These are phyloP conservation scores for Rhytidiadelphus loreus DNA, from an alignment of 225 moss, liverwort and hornwort species.

Conservation along the genomic window DNA sequence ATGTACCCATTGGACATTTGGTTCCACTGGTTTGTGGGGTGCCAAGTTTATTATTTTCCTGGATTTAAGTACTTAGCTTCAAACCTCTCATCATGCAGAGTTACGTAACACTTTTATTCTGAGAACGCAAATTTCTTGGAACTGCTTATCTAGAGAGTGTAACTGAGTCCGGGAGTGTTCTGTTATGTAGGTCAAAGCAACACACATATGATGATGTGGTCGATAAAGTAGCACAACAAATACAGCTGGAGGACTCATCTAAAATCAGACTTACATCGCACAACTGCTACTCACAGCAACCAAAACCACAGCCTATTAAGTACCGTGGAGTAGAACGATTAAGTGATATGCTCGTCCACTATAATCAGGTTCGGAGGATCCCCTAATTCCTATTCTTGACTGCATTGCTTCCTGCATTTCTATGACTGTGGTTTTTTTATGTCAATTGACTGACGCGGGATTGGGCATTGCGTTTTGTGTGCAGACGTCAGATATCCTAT, in stretches of 20 bases:
- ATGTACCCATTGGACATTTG: background rate
- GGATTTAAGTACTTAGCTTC: background rate
- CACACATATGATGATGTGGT: slow-evolving; percentile 77
- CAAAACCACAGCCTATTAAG: slow-evolving; percentile 61
- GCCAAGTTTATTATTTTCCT: background rate
- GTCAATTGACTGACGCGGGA: background rate
- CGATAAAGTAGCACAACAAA: slow-evolving; percentile 47
- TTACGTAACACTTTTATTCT: background rate
- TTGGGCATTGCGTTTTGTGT: background rate
- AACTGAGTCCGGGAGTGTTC: background rate
- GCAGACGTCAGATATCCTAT: slow-evolving; percentile 58
- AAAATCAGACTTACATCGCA: slow-evolving; percentile 68
- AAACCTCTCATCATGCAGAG: background rate
- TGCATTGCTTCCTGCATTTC: background rate
- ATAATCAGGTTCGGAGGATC: slow-evolving; percentile 42
- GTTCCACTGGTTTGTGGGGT: background rate
- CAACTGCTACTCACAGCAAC: slow-evolving; percentile 66
- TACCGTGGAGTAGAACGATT: slow-evolving; percentile 49
- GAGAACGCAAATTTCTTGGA: background rate
- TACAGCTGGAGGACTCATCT: slow-evolving; percentile 40
- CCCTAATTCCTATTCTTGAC: background rate
- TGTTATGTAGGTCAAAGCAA: slow-evolving; percentile 40
- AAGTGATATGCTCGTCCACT: slow-evolving; percentile 68
- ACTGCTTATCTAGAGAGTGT: background rate
- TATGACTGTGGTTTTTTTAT: background rate